These are phyloP conservation scores for Laguncularia racemosa DNA, from an alignment of 345 rosid genomes.

Conservation along the genomic window DNA sequence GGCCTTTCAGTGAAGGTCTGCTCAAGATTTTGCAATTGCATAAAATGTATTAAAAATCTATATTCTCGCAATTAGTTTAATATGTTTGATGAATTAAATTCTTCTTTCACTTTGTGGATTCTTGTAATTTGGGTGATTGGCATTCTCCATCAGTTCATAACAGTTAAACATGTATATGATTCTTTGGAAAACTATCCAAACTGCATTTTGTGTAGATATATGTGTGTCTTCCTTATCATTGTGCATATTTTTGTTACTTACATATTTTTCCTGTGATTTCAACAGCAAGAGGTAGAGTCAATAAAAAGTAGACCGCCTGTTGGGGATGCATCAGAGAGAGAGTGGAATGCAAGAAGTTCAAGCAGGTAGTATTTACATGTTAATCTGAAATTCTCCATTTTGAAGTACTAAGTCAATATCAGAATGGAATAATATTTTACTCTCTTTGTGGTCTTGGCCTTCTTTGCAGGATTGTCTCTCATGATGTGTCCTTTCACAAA, in stretches of 20 bases:
- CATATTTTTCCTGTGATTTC: slow-evolving; percentile 7
- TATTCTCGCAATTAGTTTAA: too few species aligned
- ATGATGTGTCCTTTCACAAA: slow-evolving; percentile 32
- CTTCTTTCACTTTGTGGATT: too few species aligned
- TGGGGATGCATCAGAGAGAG: slow-evolving; percentile 30
- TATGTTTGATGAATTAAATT: too few species aligned
- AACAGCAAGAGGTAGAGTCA: slow-evolving; percentile 63
- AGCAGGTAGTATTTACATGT: slow-evolving; percentile 33
- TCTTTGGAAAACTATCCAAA: too few species aligned
- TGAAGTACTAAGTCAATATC: neutral
- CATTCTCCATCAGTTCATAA: too few species aligned
- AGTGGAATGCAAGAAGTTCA: slow-evolving; percentile 18
- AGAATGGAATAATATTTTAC: neutral
- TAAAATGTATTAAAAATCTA: too few species aligned
- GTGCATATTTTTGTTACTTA: neutral
- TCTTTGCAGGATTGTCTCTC: slow-evolving; percentile 30
- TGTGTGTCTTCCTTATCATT: too few species aligned
- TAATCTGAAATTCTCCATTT: slow-evolving; percentile 1
- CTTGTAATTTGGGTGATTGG: too few species aligned
- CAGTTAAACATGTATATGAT: too few species aligned
- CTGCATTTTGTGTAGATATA: too few species aligned
- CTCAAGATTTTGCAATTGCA: too few species aligned
- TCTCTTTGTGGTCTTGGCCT: neutral
- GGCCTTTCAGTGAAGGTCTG: too few species aligned
- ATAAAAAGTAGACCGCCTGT: slow-evolving; percentile 41